A percentile compares a stretch with the other conserved stretches of the same genome.
These are phyloP conservation scores for Cordyceps cicadae DNA, from an alignment of 2,329 filamentous ascomycete genomes.

Conservation along the genomic window DNA sequence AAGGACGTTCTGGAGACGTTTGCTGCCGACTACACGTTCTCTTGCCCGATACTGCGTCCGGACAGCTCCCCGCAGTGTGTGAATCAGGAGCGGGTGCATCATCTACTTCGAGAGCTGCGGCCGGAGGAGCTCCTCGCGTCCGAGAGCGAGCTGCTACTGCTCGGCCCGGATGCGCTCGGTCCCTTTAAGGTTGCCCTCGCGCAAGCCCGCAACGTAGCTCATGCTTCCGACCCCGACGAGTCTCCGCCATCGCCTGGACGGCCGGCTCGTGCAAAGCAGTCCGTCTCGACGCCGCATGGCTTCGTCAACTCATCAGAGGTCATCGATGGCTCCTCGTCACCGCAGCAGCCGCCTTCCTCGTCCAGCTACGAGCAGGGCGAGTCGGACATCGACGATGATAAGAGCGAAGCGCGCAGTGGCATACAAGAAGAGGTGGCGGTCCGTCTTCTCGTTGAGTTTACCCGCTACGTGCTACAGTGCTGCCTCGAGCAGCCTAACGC, in stretches of 20 bases:
- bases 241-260: neutral
- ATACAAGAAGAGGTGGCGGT: constrained; percentile 2
- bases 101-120: neutral
- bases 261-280: neutral
- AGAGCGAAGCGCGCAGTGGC: neutral
- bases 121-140: neutral
- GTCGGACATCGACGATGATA: neutral
- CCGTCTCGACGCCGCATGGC: neutral
- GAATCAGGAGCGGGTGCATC: neutral
- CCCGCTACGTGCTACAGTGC: neutral
- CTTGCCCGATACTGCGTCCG: neutral
- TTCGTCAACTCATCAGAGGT: neutral
- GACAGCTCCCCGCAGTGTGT: neutral
- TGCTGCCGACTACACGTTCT: neutral
- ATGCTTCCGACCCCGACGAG: neutral
- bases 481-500: neutral
- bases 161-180: neutral
- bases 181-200: neutral
- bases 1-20: neutral
- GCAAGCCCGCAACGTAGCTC: neutral
- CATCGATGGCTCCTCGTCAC: neutral
- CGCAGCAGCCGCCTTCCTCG: neutral
- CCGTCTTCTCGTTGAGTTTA: neutral
- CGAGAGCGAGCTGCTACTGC: neutral
- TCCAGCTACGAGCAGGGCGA: neutral